phyloP scores from a whole-genome alignment of 2,329 filamentous ascomycete species.

The Nigrospora oryzae region DNA sequence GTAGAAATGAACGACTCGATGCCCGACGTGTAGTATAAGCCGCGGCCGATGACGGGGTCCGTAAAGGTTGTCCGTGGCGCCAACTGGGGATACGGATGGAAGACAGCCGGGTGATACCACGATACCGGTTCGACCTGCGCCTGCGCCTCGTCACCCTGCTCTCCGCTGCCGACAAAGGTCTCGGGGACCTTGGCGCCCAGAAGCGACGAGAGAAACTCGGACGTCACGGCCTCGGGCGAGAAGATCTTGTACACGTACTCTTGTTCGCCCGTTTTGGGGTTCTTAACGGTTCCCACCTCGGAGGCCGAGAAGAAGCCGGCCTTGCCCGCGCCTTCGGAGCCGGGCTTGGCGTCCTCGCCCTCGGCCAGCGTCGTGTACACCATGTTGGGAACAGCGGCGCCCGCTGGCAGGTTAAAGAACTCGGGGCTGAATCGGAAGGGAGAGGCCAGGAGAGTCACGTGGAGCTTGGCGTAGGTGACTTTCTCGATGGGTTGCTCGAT shows the following conservation, averaged over 20 bases:
- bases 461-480: conserved; percentile 78
- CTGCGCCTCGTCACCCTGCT: conserved; percentile 11
- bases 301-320: conserved; percentile 83
- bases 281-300: conserved; percentile 55
- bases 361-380: conserved; percentile 75
- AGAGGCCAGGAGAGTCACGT: conserved; percentile 85
- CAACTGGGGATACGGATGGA: conserved; percentile 79
- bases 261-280: conserved; percentile 43
- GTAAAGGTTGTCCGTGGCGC: conserved; percentile 85
- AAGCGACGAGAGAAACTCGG: conserved; percentile 43
- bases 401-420: conserved; percentile 61
- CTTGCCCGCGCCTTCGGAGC: conserved; percentile 55
- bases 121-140: conserved; percentile 45
- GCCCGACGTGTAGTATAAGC: conserved; percentile 62
- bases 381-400: conserved; percentile 55
- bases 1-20: conserved; percentile 95
- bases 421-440: conserved; percentile 60
- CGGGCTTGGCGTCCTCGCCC: conserved; percentile 41
- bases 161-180: conserved; percentile 18
- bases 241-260: conserved; percentile 62
- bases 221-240: conserved; percentile 43
- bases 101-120: conserved; percentile 71
- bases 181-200: conserved; percentile 39
- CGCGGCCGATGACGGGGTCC: conserved; percentile 58
- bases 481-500: conserved; percentile 63